Conservation (phyloP, 1,284 basidiomycete genomes). For the Trichosporon faecale region DNA sequence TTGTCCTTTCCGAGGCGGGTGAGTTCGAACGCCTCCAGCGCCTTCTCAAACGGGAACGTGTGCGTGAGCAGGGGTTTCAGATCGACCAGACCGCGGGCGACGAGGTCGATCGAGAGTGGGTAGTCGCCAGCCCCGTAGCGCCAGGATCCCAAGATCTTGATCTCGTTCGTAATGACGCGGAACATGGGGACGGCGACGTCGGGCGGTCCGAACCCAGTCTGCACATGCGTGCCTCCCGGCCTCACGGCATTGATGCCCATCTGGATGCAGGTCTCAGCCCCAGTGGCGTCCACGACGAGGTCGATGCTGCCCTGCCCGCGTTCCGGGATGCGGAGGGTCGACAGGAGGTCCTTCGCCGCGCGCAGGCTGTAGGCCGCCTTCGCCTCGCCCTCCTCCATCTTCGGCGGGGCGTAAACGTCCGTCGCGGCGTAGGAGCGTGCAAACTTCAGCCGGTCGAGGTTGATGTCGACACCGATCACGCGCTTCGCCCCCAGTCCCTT, state of each 20-base stretch:
- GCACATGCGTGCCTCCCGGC: conserved; percentile 51
- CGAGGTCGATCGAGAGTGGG: conserved; percentile 58
- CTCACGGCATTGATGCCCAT: conserved; percentile 60
- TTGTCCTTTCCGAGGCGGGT: conserved; percentile 67
- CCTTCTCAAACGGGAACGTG: conserved; percentile 60
- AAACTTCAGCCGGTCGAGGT: conserved; percentile 75
- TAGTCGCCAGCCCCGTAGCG: conserved; percentile 49
- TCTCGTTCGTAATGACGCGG: conserved; percentile 47
- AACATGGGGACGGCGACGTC: conserved; percentile 49
- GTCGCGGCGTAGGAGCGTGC: conserved; percentile 84
- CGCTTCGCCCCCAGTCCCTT: conserved; percentile 80
- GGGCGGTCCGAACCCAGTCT: conserved; percentile 48
- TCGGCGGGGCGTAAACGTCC: conserved; percentile 57
- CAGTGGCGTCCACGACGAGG: conserved; percentile 61
- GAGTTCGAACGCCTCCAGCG: conserved; percentile 58
- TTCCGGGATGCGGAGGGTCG: conserved; percentile 53
- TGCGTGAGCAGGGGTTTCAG: conserved; percentile 58
- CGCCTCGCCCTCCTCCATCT: conserved; percentile 33
- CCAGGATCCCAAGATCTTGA: conserved; percentile 49
- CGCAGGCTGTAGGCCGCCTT: conserved; percentile 59
- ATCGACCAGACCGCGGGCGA: conserved; percentile 56
- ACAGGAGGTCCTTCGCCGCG: conserved; percentile 53
- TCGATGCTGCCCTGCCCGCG: conserved; percentile 57
- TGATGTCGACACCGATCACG: conserved; percentile 79
- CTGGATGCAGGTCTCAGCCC: conserved; percentile 63